phyloP scores from a whole-genome alignment of 140 eudicot genomes.

The Oenanthe javanica region DNA sequence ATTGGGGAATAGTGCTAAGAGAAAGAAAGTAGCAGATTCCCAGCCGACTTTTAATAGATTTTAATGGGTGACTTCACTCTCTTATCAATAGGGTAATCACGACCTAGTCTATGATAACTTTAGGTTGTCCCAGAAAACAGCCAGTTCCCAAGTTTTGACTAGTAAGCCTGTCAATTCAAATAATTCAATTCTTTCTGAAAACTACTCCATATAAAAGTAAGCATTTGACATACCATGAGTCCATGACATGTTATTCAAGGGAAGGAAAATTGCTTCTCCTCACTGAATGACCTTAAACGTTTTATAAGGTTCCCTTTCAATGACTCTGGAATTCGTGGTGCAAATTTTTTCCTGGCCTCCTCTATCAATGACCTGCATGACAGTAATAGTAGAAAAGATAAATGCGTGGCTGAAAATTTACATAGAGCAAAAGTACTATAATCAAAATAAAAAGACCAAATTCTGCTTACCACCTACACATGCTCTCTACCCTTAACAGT shows the following conservation, averaged over 20 bases:
- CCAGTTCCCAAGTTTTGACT: neutral
- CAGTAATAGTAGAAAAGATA: constrained; percentile 3
- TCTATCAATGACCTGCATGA: constrained; percentile 54
- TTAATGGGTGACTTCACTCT: neutral
- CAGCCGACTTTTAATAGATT: too few species aligned
- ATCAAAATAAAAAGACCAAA: neutral
- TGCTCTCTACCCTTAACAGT: neutral
- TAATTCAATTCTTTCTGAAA: neutral
- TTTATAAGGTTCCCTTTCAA: constrained; percentile 57
- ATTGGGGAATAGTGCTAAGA: neutral
- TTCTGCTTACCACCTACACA: neutral
- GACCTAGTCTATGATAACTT: neutral
- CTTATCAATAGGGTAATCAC: neutral
- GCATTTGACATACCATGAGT: constrained; percentile 24
- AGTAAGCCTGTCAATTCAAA: neutral
- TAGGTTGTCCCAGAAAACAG: neutral
- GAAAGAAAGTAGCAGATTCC: neutral
- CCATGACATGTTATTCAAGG: constrained; percentile 22
- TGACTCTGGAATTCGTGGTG: constrained; percentile 55
- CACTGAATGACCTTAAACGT: constrained; percentile 43
- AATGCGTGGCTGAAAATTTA: neutral
- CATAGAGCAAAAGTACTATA: neutral
- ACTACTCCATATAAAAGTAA: constrained; percentile 1
- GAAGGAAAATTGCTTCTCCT: constrained; percentile 23
- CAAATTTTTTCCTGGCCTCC: constrained; percentile 45